A percentile compares a stretch with the other conserved stretches of the same genome.
Conservation (phyloP, 2,329 filamentous ascomycete genomes). For the Volutella citrinella region DNA sequence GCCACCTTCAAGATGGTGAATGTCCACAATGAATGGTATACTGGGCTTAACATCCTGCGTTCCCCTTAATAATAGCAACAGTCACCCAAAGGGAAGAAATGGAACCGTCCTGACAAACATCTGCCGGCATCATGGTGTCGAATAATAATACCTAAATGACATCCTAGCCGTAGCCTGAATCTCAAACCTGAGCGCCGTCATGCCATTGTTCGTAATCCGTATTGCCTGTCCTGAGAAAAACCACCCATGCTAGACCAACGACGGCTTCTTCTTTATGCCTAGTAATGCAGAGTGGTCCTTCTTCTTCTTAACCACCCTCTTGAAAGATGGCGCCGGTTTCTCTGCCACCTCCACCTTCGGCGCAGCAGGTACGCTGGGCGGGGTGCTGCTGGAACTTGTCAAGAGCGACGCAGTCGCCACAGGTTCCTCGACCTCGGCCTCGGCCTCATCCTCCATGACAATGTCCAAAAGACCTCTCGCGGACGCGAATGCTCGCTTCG, state of each 20-base stretch:
- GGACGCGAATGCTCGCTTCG: slow-evolving; percentile 71
- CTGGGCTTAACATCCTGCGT: too few species aligned
- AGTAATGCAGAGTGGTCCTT: slow-evolving; percentile 72
- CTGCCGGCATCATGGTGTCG: too few species aligned
- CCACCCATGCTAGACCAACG: slow-evolving; percentile 51
- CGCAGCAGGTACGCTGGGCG: slow-evolving; percentile 9
- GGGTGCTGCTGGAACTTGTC: neutral
- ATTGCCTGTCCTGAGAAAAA: too few species aligned
- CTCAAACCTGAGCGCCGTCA: too few species aligned
- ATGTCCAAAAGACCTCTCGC: slow-evolving; percentile 53
- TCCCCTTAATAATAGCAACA: too few species aligned
- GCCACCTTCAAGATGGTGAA: too few species aligned
- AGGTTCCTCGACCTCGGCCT: slow-evolving; percentile 14
- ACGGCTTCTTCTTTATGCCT: slow-evolving; percentile 83
- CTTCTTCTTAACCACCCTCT: slow-evolving; percentile 79
- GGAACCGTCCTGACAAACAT: too few species aligned
- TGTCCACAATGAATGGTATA: too few species aligned
- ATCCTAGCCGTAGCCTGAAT: too few species aligned
- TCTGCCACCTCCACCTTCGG: slow-evolving; percentile 21
- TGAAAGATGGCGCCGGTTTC: slow-evolving; percentile 63
- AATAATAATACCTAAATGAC: too few species aligned
- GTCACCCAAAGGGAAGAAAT: too few species aligned
- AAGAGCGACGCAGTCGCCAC: neutral
- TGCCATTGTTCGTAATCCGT: too few species aligned
- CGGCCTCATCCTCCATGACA: slow-evolving; percentile 45